Evolutionary conservation across 768 basidiomycete species (phyloP), one percentile per base, ranked within the genome.

Genomic region (Tylopilus balloui): DNA sequence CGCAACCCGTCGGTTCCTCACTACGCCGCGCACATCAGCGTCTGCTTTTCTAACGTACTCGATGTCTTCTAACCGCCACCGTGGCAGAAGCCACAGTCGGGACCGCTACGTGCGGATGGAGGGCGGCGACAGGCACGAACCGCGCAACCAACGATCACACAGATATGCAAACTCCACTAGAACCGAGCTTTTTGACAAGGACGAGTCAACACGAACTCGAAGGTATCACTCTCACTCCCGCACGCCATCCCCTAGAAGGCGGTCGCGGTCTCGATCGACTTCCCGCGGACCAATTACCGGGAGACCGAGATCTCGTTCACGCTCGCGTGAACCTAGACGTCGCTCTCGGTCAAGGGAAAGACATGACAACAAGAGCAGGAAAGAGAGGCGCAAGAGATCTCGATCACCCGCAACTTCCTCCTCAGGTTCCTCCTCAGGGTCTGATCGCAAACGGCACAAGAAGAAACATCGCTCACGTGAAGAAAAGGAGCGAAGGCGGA

Each of bases 401-500:
- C 61, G 68, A 25, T 73, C 73, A 7, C 66, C 58, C 28, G 70
- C 72, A 34, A 75, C 75, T n/a, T 72, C 70, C 52, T 69, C 70
- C n/a, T 70, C 70, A 17, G 66, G 72, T 23, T 58, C 65, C 8
- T 61, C 56, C 29, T 57, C 67, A 48, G 58, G 55, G 57, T 59
- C 68, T 42, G 68, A 69, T 52, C 62, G 47, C n/a, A 70, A 54
- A 53, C 66, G 56, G 38, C 73, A 70, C 55, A 78, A 64, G 61
- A 70, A 79, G 62, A 59, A 77, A 60, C 67, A 67, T 41, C 67
- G 74, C 43, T 71, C 73, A 61, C 72, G 74, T 12, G 69, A 70
- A 50, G 71, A 74, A 57, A 69, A 72, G 67, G 77, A 77, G 63
- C 78, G 78, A 60, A 75, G 74, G 61, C 75, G 78, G 69, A 78